phyloP scores from a whole-genome alignment of 2,329 filamentous ascomycete species.

The Aaosphaeria pasadenensis region DNA sequence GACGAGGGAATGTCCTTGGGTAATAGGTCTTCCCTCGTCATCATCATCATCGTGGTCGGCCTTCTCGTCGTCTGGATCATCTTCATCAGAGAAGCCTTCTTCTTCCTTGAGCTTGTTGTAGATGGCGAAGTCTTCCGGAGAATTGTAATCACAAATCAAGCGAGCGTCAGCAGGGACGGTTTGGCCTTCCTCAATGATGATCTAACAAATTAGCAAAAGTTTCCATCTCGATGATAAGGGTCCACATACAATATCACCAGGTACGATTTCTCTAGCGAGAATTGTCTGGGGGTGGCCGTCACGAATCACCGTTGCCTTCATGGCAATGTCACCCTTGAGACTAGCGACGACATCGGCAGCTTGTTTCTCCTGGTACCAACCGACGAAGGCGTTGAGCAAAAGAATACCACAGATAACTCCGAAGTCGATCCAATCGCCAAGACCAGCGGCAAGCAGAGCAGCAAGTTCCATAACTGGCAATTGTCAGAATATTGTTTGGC shows the following conservation, averaged over 20 bases:
- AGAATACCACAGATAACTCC: slow-evolving; percentile 77
- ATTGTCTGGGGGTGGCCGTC: slow-evolving; percentile 67
- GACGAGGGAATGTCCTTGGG: slow-evolving; percentile 64
- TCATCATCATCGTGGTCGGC: slow-evolving; percentile 59
- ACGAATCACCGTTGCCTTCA: slow-evolving; percentile 67
- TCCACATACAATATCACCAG: slow-evolving; percentile 64
- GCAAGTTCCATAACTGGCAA: slow-evolving; percentile 70
- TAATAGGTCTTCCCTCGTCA: slow-evolving; percentile 51
- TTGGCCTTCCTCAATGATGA: slow-evolving; percentile 69
- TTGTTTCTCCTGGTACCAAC: slow-evolving; percentile 81
- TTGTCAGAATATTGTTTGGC: slow-evolving; percentile 1
- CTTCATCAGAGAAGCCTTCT: slow-evolving; percentile 52
- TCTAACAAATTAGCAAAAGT: slow-evolving; percentile 35
- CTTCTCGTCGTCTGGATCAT: slow-evolving; percentile 59
- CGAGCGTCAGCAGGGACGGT: slow-evolving; percentile 68
- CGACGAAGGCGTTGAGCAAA: slow-evolving; percentile 70
- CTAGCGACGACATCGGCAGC: slow-evolving; percentile 72
- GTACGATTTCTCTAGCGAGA: slow-evolving; percentile 70
- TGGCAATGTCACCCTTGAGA: slow-evolving; percentile 75
- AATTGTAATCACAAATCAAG: slow-evolving; percentile 70
- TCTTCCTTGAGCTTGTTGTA: slow-evolving; percentile 62
- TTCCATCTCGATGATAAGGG: neutral
- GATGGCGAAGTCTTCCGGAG: slow-evolving; percentile 64
- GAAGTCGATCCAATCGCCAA: slow-evolving; percentile 73
- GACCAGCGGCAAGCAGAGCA: slow-evolving; percentile 69